Evolutionary conservation across 2,329 filamentous ascomycete genomes (phyloP).

Genomic region (Fusarium proliferatum): DNA sequence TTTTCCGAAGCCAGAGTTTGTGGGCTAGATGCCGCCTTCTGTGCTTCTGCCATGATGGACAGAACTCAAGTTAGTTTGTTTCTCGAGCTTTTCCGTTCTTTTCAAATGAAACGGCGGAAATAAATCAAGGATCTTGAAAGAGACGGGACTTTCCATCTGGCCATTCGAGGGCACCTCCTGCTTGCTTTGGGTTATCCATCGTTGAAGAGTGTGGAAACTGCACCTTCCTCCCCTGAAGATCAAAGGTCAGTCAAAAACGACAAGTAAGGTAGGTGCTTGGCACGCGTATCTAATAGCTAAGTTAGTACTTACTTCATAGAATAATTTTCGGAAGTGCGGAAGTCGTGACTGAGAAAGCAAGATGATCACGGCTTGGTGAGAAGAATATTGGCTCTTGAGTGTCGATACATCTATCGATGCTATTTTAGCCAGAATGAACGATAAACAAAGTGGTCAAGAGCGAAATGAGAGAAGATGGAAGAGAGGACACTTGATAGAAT

Average conservation of each 20-base stretch:
- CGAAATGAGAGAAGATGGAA: background rate
- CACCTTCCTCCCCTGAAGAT: background rate
- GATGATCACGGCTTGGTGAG: background rate
- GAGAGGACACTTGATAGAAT: background rate
- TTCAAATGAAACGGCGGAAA: background rate
- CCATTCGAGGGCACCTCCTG: background rate
- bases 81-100: background rate
- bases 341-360: too few species aligned
- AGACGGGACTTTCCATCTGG: background rate
- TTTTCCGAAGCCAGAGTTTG: background rate
- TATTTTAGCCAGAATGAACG: background rate
- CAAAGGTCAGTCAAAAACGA: background rate
- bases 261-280: background rate
- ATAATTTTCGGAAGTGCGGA: background rate
- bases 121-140: too few species aligned
- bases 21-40: background rate
- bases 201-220: background rate
- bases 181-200: background rate
- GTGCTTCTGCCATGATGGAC: background rate
- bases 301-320: too few species aligned
- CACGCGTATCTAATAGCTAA: background rate
- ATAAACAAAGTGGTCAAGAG: background rate
- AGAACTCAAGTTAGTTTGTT: background rate
- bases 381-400: background rate
- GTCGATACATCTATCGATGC: background rate